These are phyloP conservation scores for Somion occarium DNA, from an alignment of 1,284 basidiomycete species.

Conservation along the genomic window DNA sequence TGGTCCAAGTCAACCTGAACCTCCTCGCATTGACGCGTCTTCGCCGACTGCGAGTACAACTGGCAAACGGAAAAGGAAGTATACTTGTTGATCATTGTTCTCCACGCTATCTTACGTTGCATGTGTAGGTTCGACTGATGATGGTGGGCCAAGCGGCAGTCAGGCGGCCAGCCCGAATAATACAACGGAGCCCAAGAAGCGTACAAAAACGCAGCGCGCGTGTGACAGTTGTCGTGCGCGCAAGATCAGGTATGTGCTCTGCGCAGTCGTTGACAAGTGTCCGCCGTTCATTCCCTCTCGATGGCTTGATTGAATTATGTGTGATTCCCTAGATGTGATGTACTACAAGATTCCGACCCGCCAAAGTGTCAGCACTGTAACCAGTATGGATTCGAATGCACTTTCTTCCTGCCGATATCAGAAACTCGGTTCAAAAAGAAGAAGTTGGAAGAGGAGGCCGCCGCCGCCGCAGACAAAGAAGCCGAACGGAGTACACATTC, in stretches of 20 bases:
- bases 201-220: slow-evolving; percentile 86
- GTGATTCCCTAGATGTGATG: slow-evolving; percentile 58
- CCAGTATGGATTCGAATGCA: slow-evolving; percentile 88
- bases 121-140: slow-evolving; percentile 41
- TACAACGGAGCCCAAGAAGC: slow-evolving; percentile 67
- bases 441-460: slow-evolving; percentile 65
- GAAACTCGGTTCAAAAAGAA: slow-evolving; percentile 99
- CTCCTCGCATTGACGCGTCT: slow-evolving; percentile 12
- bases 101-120: slow-evolving; percentile 44
- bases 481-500: slow-evolving; percentile 30
- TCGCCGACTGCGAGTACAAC: slow-evolving; percentile 20
- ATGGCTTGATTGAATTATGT: slow-evolving; percentile 8
- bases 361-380: slow-evolving; percentile 83
- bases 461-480: slow-evolving; percentile 35
- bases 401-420: slow-evolving; percentile 96
- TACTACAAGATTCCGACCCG: slow-evolving; percentile 69
- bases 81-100: slow-evolving; percentile 15
- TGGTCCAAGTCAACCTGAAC: slow-evolving; percentile 31
- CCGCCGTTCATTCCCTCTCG: background rate
- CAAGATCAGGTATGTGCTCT: slow-evolving; percentile 71
- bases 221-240: slow-evolving; percentile 90
- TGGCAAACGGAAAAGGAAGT: slow-evolving; percentile 54
- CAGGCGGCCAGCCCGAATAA: slow-evolving; percentile 21
- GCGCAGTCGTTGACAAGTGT: slow-evolving; percentile 3
- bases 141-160: slow-evolving; percentile 34